Evolutionary conservation across 2,329 filamentous ascomycete genomes (phyloP), one percentile per base, ranked within the genome.

Genomic region (Cladosporium sp.): DNA sequence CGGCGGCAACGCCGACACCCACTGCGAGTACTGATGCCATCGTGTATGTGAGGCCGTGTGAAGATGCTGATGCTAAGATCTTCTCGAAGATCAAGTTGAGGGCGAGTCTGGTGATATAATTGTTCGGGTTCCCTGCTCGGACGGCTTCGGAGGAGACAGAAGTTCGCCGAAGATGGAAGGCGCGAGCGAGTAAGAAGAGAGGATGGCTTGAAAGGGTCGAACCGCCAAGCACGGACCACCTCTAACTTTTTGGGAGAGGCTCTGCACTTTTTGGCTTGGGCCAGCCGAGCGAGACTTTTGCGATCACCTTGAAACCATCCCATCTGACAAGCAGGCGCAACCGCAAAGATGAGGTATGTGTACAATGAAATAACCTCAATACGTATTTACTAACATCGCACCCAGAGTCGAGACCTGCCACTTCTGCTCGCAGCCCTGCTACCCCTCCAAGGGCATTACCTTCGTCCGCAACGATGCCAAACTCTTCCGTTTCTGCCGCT

Each of bases 401-500:
- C 10, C 40, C 69, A 84, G 83, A 77, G 82, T 86, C 73, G 88
- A 90, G 78, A 88, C 85, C 57, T 91, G 88, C 78, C 88, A 89
- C 76, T 90, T 91, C 79, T 91, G 89, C 78, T 89, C 86, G 69
- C 84, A 85, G 73, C 89, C 89, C 58, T 84, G 84, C 75, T 90
- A 89, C 77, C 88, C 88, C 35, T 82, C 82, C 70, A 88, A 86
- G 78, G 77, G 86, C 67, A 91, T 90, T 70, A 89, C 86, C 69
- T 90, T 90, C 73, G 84, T 89, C 70, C 85, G 85, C 75, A 88
- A 88, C 78, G 88, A 89, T 78, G 87, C 86, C 69, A 85, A 86
- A 71, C 78, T 83, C 68, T 90, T 90, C 78, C 82, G 85, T 62
- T 91, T 90, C 80, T 90, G 88, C 81, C 84, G 87, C 59, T 84